These are phyloP conservation scores for Cercophora samala DNA, from an alignment of 495 filamentous ascomycete species.

Conservation along the genomic window DNA sequence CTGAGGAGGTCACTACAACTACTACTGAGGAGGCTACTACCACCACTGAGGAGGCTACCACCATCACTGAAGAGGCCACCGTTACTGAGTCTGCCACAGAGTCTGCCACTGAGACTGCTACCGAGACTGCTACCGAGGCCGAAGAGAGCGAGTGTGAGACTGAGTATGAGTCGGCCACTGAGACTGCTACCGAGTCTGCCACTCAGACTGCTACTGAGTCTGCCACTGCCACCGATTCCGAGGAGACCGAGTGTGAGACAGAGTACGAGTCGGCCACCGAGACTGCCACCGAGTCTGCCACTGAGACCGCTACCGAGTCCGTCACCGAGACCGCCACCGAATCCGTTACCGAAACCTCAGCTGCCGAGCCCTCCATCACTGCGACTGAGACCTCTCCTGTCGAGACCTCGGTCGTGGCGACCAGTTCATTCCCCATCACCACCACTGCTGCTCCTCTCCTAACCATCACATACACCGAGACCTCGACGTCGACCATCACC, in stretches of 20 bases:
- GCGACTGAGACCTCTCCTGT: background rate
- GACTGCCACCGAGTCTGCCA: constrained; percentile 20
- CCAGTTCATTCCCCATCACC: constrained; percentile 26
- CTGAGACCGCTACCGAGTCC: constrained; percentile 19
- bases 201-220: background rate
- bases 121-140: constrained; percentile 3
- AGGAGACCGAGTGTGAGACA: background rate
- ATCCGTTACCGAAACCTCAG: background rate
- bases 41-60: background rate
- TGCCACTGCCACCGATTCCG: constrained; percentile 1
- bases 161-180: background rate
- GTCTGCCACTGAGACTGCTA: constrained; percentile 23
- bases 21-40: constrained; percentile 1
- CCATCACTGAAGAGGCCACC: background rate
- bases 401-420: background rate
- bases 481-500: constrained; percentile 55
- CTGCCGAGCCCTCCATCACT: background rate
- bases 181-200: constrained; percentile 6
- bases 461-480: constrained; percentile 44
- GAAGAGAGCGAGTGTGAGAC: constrained; percentile 1
- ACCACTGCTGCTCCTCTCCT: constrained; percentile 43
- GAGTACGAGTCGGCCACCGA: background rate
- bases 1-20: background rate
- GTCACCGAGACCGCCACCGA: constrained; percentile 8
- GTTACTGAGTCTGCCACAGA: constrained; percentile 7